Percentiles rank a stretch among this genome's conserved stretches.
Evolutionary conservation across 2,329 filamentous ascomycete species (phyloP).

Genomic region (Orbilia quercus): DNA sequence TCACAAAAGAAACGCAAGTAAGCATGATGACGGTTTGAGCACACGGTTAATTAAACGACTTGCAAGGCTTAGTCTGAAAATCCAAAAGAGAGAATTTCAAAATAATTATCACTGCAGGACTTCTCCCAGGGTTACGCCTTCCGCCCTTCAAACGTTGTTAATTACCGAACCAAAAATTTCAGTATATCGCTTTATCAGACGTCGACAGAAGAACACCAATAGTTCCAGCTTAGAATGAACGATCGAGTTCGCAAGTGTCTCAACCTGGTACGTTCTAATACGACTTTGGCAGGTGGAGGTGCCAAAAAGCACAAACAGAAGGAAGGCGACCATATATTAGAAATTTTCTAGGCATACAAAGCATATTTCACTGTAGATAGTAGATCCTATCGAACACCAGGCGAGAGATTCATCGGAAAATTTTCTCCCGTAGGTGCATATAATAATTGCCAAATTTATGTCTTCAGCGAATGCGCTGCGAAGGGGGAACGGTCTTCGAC

Average conservation of each 20-base stretch:
- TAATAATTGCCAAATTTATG: slow-evolving; percentile 31
- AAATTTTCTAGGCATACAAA: slow-evolving; percentile 8
- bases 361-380: slow-evolving; percentile 12
- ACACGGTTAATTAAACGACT: no score
- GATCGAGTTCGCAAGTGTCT: slow-evolving; percentile 9
- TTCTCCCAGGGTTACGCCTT: background rate
- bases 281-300: slow-evolving; percentile 34
- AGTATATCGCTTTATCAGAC: background rate
- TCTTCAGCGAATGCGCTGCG: slow-evolving; percentile 2
- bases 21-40: background rate
- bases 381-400: slow-evolving; percentile 34
- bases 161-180: slow-evolving; percentile 6
- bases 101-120: no score
- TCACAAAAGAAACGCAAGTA: background rate
- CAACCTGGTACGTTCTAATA: slow-evolving; percentile 29
- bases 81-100: no score
- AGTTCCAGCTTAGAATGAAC: slow-evolving; percentile 23
- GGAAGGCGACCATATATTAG: slow-evolving; percentile 14
- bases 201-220: slow-evolving; percentile 5
- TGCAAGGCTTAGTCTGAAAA: no score
- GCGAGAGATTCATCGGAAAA: slow-evolving; percentile 24
- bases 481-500: slow-evolving; percentile 4
- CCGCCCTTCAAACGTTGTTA: background rate
- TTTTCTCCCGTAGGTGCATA: slow-evolving; percentile 17
- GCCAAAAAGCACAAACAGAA: background rate